Percentiles rank a stretch among this genome's conserved stretches.
Evolutionary conservation across 1,284 basidiomycete species (phyloP).

Genomic region (Ceratobasidium papillatum): DNA sequence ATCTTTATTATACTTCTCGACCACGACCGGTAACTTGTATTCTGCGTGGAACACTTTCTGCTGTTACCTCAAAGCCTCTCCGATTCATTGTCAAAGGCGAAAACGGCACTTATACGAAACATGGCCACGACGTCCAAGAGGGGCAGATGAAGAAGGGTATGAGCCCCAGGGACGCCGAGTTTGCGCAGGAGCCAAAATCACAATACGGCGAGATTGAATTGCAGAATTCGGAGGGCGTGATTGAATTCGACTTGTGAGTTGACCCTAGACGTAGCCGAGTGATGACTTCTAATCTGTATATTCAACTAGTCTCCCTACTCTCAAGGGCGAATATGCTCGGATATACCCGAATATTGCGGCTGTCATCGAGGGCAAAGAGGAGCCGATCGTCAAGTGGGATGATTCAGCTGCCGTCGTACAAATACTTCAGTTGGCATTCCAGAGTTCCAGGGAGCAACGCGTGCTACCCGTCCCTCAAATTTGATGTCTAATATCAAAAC

Average conservation of each 20-base stretch:
- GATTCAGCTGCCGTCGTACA: slow-evolving; percentile 35
- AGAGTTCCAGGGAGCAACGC: slow-evolving; percentile 25
- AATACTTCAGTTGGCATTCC: slow-evolving; percentile 34
- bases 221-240: slow-evolving; percentile 18
- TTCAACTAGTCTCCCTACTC: slow-evolving; percentile 16
- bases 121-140: slow-evolving; percentile 36
- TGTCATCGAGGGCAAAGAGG: slow-evolving; percentile 37
- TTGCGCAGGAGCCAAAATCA: slow-evolving; percentile 31
- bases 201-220: slow-evolving; percentile 35
- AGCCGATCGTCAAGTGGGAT: slow-evolving; percentile 35
- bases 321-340: slow-evolving; percentile 31
- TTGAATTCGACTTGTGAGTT: slow-evolving; percentile 39
- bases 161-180: slow-evolving; percentile 31
- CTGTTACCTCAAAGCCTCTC: slow-evolving; percentile 30
- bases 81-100: slow-evolving; percentile 37
- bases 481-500: not conserved
- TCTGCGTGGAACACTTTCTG: slow-evolving; percentile 27
- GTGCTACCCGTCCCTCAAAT: slow-evolving; percentile 20
- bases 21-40: slow-evolving; percentile 33
- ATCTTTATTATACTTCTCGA: slow-evolving; percentile 24
- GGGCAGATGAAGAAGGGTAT: slow-evolving; percentile 30
- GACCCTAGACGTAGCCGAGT: not conserved
- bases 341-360: slow-evolving; percentile 39
- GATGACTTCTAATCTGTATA: not conserved
- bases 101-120: slow-evolving; percentile 29